A percentile compares a stretch with the other conserved stretches of the same genome.
phyloP scores from a whole-genome alignment of 2,329 filamentous ascomycete genomes.

The Leptographium flavum region DNA sequence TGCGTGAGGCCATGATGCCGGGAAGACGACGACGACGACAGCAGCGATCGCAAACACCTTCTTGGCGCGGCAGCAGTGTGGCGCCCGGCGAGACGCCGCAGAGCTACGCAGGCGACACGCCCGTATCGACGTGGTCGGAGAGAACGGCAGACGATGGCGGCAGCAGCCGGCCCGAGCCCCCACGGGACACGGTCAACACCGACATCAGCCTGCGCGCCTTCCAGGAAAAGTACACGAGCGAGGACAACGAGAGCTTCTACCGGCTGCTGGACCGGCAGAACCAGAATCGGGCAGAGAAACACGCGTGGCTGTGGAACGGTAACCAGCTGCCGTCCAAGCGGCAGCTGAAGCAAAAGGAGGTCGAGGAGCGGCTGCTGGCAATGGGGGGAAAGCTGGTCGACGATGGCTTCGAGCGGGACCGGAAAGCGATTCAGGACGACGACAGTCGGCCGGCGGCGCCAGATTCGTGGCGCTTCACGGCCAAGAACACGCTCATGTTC shows the following conservation, averaged over 20 bases:
- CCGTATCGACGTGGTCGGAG: constrained; percentile 34
- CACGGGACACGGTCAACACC: constrained; percentile 46
- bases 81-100: constrained; percentile 39
- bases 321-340: constrained; percentile 80
- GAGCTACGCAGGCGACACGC: constrained; percentile 60
- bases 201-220: constrained; percentile 74
- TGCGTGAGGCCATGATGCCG: constrained; percentile 72
- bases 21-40: constrained; percentile 26
- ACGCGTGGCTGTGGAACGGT: constrained; percentile 76
- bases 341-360: constrained; percentile 52
- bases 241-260: constrained; percentile 97
- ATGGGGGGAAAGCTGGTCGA: constrained; percentile 30
- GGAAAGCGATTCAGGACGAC: constrained; percentile 49
- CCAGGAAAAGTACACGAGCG: constrained; percentile 87
- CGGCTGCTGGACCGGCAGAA: constrained; percentile 85
- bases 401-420: constrained; percentile 42
- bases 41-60: not conserved
- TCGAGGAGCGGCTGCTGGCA: constrained; percentile 37
- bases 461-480: constrained; percentile 59
- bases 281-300: constrained; percentile 66
- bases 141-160: not conserved
- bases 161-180: constrained; percentile 9
- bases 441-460: constrained; percentile 57
- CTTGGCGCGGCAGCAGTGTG: not conserved
- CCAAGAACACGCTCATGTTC: constrained; percentile 85